Evolutionary conservation across 148 eudicot species (phyloP), one percentile per base, ranked within the genome.

Genomic region (Fagopyrum esculentum): DNA sequence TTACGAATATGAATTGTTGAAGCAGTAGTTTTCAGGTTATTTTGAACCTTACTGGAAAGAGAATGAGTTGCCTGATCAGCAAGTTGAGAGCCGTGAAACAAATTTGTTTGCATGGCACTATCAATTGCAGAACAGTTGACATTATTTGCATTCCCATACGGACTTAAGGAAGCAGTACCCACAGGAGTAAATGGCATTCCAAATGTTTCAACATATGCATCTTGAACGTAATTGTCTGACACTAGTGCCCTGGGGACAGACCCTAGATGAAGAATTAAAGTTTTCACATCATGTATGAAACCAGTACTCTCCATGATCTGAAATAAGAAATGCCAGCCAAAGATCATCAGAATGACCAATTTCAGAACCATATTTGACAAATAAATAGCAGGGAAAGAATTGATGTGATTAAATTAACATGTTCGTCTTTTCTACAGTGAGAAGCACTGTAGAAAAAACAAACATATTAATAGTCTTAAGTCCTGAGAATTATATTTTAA

Each of bases 281-380:
- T 85, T 83, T 83, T 85, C 73, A 87, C 97, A 60, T 89, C 87
- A 81, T 86, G 87, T 60, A 95, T 82, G 77, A 92, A 90, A 79
- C 86, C 86, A 84, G 81, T 78, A 81, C 87, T 89, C 87, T 92
- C 99, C 80, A 74, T 77, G 45, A 95, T 89, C 99, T 95, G 93
- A 75, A 77, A 22, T 43, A 66, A 66, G 46, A 66, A 43, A 66
- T 66, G 19, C 6, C 17, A 66, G 71, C 71, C 17, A 17, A 66
- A 59, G 19, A 66, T 66, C 71, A 66, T 66, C 46, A 66, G 19
- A 63, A 63, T 63, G 69, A 63, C 44, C 63, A 44, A 63, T 2
- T 29, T 19, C 69, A 63, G n/a, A 66, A 61, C 46, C 47, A 43
- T 8, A 66, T 66, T 66, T 66, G 9, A 43, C 17, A 66, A 30